Evolutionary conservation across 1,139 yeast genomes (phyloP).

Genomic region (Suhomyces chickasaworum): DNA sequence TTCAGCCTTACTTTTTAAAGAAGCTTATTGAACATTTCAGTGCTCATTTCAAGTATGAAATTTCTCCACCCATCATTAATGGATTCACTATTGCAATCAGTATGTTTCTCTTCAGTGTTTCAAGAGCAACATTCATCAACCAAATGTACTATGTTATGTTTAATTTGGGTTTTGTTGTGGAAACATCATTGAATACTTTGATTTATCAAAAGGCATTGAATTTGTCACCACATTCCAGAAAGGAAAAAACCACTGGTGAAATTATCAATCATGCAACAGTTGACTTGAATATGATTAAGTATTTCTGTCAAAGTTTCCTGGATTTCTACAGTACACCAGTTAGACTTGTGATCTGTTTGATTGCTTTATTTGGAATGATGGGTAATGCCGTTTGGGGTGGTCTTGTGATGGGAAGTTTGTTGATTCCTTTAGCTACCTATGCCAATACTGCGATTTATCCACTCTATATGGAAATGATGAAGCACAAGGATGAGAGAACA

Average conservation of each 20-base stretch:
- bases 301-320: constrained; percentile 21
- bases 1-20: constrained; percentile 28
- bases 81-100: constrained; percentile 24
- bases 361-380: constrained; percentile 25
- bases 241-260: constrained; percentile 32
- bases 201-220: constrained; percentile 29
- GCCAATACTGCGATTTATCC: constrained; percentile 24
- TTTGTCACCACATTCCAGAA: constrained; percentile 30
- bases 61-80: constrained; percentile 26
- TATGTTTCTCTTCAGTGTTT: constrained; percentile 21
- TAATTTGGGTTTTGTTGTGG: constrained; percentile 21
- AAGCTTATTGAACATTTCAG: constrained; percentile 25
- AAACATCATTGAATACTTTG: constrained; percentile 25
- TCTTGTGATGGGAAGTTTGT: constrained; percentile 22
- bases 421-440: constrained; percentile 25
- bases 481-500: constrained; percentile 30
- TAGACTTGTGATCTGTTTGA: constrained; percentile 23
- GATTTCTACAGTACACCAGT: constrained; percentile 27
- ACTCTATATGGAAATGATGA: constrained; percentile 24
- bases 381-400: constrained; percentile 33
- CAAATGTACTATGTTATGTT: constrained; percentile 22
- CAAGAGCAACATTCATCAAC: constrained; percentile 24
- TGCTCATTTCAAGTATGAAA: constrained; percentile 9
- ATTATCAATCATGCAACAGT: constrained; percentile 31
- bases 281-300: constrained; percentile 24